These are phyloP conservation scores for Silene vulgaris DNA, from an alignment of 179 eudicot species.

Conservation along the genomic window DNA sequence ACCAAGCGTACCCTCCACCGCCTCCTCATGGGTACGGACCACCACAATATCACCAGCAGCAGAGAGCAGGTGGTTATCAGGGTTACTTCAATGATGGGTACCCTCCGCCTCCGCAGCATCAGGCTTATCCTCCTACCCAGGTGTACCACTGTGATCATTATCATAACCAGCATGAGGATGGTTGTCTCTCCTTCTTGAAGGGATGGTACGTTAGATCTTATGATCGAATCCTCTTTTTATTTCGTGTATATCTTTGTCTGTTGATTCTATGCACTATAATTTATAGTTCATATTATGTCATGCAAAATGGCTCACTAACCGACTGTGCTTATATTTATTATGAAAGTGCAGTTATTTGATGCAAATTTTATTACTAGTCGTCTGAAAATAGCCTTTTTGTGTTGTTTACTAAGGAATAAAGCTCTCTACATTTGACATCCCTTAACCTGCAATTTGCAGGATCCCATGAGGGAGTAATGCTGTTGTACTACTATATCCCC, in stretches of 20 bases:
- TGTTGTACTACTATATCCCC: too few relatives aligned
- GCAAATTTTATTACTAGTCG: too few relatives aligned
- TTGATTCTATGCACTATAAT: too few relatives aligned
- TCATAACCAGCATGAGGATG: conserved; percentile 27
- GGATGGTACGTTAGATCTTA: conserved; percentile 45
- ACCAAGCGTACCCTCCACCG: conserved; percentile 39
- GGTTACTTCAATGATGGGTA: conserved; percentile 59
- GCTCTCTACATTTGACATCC: too few relatives aligned
- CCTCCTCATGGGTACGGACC: conserved; percentile 25
- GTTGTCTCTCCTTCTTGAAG: conserved; percentile 46
- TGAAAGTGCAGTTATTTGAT: too few relatives aligned
- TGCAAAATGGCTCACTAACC: too few relatives aligned
- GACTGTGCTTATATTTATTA: too few relatives aligned
- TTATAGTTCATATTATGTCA: too few relatives aligned
- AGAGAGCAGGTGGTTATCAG: conserved; percentile 45
- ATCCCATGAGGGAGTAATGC: too few relatives aligned
- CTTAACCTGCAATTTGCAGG: too few relatives aligned
- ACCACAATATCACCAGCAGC: conserved; percentile 17
- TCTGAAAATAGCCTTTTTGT: too few relatives aligned
- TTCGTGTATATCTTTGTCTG: background rate
- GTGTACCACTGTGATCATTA: conserved; percentile 49
- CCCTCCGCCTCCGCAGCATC: conserved; percentile 46
- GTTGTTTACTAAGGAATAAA: too few relatives aligned
- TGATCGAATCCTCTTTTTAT: background rate
- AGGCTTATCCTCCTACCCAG: conserved; percentile 38